Evolutionary conservation across 345 rosid species (phyloP).

Genomic region (Syzygium jambos): DNA sequence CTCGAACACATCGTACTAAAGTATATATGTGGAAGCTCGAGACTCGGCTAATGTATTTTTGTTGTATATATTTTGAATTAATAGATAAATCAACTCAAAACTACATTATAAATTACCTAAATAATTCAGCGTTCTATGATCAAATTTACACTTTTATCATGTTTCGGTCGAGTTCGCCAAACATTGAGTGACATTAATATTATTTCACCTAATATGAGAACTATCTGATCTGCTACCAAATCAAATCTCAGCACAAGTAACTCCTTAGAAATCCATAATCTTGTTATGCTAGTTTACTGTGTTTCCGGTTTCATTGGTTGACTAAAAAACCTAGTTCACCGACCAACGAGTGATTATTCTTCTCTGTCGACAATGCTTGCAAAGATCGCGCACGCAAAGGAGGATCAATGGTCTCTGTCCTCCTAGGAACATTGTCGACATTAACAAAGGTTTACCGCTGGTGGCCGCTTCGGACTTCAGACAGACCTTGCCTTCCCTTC

Average conservation of each 20-base stretch:
- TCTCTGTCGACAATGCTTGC: not conserved
- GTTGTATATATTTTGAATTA: too few relatives aligned
- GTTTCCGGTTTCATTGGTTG: too few relatives aligned
- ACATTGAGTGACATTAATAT: too few relatives aligned
- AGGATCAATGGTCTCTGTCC: not conserved
- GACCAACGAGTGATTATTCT: not conserved
- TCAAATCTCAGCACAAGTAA: not conserved
- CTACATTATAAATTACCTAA: too few relatives aligned
- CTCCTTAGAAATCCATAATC: not conserved
- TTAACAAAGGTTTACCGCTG: not conserved
- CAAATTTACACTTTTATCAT: too few relatives aligned
- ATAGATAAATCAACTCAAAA: too few relatives aligned
- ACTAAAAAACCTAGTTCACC: too few relatives aligned
- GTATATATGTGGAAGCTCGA: not conserved
- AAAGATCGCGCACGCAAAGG: not conserved
- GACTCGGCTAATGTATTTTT: too few relatives aligned
- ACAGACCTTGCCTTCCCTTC: not conserved
- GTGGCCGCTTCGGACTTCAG: not conserved
- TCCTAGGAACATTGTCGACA: not conserved
- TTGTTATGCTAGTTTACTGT: rapidly evolving
- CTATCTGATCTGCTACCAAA: not conserved
- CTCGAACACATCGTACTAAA: not conserved
- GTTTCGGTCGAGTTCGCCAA: too few relatives aligned
- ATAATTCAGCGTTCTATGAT: too few relatives aligned
- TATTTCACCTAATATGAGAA: too few relatives aligned